Evolutionary conservation across 495 filamentous ascomycete species (phyloP).

Genomic region (Aspergillus bertholletiae): DNA sequence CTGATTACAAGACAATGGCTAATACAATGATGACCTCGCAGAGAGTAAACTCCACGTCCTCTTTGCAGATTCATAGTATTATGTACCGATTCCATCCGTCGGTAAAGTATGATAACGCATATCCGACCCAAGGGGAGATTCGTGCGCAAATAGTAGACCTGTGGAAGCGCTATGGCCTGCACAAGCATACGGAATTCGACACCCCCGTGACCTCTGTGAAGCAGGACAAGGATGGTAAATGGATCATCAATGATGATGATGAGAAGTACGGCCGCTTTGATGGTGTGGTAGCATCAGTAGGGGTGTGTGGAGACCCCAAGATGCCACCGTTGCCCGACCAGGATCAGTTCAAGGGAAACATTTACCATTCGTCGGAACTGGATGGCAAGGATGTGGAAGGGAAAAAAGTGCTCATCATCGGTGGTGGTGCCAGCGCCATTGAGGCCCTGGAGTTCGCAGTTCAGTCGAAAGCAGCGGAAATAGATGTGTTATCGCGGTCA

Average conservation of each 20-base stretch:
- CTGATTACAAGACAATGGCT: neutral
- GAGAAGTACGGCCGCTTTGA: conserved; percentile 66
- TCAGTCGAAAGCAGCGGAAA: conserved; percentile 58
- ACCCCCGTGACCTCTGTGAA: conserved; percentile 64
- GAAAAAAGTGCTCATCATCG: conserved; percentile 72
- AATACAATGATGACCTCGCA: conserved; percentile 20
- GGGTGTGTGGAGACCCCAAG: conserved; percentile 76
- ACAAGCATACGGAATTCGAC: conserved; percentile 67
- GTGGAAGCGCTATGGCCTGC: conserved; percentile 73
- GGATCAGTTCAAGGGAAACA: conserved; percentile 61
- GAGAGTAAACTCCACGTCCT: conserved; percentile 79
- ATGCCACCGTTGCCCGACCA: conserved; percentile 64
- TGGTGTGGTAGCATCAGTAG: conserved; percentile 71
- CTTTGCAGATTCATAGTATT: conserved; percentile 76
- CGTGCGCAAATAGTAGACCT: conserved; percentile 64
- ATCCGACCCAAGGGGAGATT: conserved; percentile 72
- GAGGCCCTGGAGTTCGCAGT: conserved; percentile 82
- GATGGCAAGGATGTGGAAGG: conserved; percentile 66
- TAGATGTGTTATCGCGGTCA: conserved; percentile 69
- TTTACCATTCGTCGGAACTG: conserved; percentile 71
- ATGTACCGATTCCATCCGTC: conserved; percentile 90
- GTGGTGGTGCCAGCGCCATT: conserved; percentile 77
- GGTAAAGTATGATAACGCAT: conserved; percentile 66
- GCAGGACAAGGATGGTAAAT: conserved; percentile 63
- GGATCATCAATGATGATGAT: conserved; percentile 80